Evolutionary conservation across 805 yeast genomes (phyloP), one percentile per base, ranked within the genome.

Genomic region (Zygosaccharomyces gambellarensis): DNA sequence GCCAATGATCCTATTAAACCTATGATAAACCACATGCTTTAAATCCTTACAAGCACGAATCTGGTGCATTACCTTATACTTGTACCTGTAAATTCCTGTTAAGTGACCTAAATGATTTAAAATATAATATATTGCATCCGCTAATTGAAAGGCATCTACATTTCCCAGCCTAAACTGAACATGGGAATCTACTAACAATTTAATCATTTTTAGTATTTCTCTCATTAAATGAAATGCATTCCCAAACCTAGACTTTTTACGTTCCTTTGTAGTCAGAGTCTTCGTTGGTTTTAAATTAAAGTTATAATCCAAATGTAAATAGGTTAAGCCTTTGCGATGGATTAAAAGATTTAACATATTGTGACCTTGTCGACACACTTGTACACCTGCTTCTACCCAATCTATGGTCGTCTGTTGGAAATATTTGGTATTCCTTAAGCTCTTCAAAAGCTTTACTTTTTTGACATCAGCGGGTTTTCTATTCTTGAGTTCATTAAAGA

Each of bases 301-400:
- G 65, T 94, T 94, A 68, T 90, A 94, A 68, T 94, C 99, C 54
- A 94, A 72, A 71, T 94, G 99, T 52, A 94, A 71, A 63, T 90
- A 94, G 0, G 97, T 90, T 32, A 94, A 71, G 0, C 98, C 98
- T 57, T 87, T 84, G 60, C 90, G 80, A 65, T 94, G 98, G 45
- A 94, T 89, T 55, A 94, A 72, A 31, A 94, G 70, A 65, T 90
- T 90, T 42, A 94, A 75, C 95, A 92, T 90, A 59, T 89, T 92
- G 67, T 84, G 87, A 2, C 99, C 99, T 68, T 94, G 99, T 34
- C 81, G 79, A 61, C 96, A 87, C 2, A 94, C 81, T 69, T 94
- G 98, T 49, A 94, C 72, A 27, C 97, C 99, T 1, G 98, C 99
- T 66, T 94, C 99, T 2, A 92, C 94, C 99, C 99, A 94, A 67